Evolutionary conservation across 2,329 filamentous ascomycete genomes (phyloP), one percentile per base, ranked within the genome.

Genomic region (Nemania sp.): DNA sequence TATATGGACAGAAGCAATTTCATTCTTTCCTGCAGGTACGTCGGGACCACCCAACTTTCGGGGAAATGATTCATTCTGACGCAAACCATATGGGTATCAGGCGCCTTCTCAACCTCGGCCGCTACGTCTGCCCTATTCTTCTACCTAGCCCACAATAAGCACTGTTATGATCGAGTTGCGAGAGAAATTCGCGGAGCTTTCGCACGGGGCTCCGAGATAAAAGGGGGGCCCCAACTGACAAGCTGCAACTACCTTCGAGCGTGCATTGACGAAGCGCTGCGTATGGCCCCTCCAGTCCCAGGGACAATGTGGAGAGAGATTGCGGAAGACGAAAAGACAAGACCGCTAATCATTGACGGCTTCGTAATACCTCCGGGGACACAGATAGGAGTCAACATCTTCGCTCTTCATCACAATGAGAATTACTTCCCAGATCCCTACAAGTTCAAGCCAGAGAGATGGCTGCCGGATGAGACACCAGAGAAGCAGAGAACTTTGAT

Each of bases 371-470:
- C 54, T 6, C 33, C 4, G 1, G 54, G 49, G 6, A 49, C 40
- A 1, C 20, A 33, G 5, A 45, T 56, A 1, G 44, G 44, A 3
- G 44, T 56, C 1, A 56, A 34, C 12, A 41, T 53, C 4, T 56
- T 49, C 17, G 8, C 40, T 1, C 33, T 56, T 2, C 54, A 56
- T n/a, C 54, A 50, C 12, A 53, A 53, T 30, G 45, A 41, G 14
- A 17, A 49, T 1, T 56, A 56, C 20, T 56, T 56, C 40, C 24
- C 24, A 1, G 49, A 52, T 12, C 37, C 53, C 4, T 45, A 46
- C 11, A 20, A 3, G 1, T 55, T 40, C 23, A 6, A 11, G 7
- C 63, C 62, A 0, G 63, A 65, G 11, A 50, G 63, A 11, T 65
- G 62, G 63, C 47, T 60, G n/a, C n/a, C 14, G 5, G 33, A 17